phyloP scores from a whole-genome alignment of 148 eudicot species.

The Silene latifolia region DNA sequence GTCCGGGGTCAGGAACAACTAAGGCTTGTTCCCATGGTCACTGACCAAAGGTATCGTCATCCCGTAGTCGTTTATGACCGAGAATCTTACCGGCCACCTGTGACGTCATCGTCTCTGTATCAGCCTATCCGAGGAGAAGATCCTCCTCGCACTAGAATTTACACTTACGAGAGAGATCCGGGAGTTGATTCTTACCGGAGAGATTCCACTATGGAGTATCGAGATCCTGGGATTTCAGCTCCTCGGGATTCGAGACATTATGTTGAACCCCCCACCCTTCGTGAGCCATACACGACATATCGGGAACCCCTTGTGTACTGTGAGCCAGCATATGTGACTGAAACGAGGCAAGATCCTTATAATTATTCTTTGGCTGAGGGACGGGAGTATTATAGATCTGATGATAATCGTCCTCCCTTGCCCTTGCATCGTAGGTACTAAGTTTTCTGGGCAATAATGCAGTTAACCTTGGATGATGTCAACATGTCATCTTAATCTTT shows the following conservation, averaged over 20 bases:
- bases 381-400: conserved; percentile 28
- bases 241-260: conserved; percentile 28
- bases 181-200: conserved; percentile 32
- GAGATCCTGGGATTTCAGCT: conserved; percentile 22
- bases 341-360: conserved; percentile 22
- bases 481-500: neutral
- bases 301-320: conserved; percentile 38
- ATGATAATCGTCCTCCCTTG: conserved; percentile 24
- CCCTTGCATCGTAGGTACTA: conserved; percentile 33
- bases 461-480: no score
- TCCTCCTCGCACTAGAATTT: conserved; percentile 30
- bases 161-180: conserved; percentile 32
- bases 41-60: conserved; percentile 28
- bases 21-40: conserved; percentile 20
- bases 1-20: conserved; percentile 21
- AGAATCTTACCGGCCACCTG: conserved; percentile 32
- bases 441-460: no score
- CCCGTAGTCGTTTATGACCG: conserved; percentile 43
- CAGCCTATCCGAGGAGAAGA: conserved; percentile 26
- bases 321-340: conserved; percentile 19
- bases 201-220: conserved; percentile 31
- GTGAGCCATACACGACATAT: conserved; percentile 33
- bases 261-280: conserved; percentile 20
- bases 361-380: conserved; percentile 22
- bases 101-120: conserved; percentile 27